Evolutionary conservation across 148 eudicot genomes (phyloP).

Genomic region (Dysphania ambrosioides): DNA sequence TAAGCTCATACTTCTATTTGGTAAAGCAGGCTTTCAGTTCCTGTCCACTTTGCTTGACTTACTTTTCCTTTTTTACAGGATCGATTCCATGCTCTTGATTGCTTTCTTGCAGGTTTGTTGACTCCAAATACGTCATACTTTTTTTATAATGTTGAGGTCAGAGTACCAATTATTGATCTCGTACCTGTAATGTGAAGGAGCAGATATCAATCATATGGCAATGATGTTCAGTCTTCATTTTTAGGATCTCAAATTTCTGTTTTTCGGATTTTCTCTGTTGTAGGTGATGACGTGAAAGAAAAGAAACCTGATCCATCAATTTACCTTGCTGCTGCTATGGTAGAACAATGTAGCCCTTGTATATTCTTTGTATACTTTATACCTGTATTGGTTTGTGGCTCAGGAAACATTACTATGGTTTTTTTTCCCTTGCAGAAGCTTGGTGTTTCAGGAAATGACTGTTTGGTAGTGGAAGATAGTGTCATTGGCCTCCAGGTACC

Average conservation of each 20-base stretch:
- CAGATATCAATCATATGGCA: not conserved
- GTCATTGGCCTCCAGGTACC: slow-evolving; percentile 96
- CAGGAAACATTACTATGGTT: not conserved
- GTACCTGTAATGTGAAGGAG: slow-evolving; percentile 4
- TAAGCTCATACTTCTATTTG: slow-evolving; percentile 30
- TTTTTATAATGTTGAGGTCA: not conserved
- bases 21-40: not conserved
- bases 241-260: slow-evolving; percentile 3
- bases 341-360: slow-evolving; percentile 17
- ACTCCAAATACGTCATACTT: not conserved
- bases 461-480: slow-evolving; percentile 93
- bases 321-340: slow-evolving; percentile 76
- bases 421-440: slow-evolving; percentile 52
- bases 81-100: slow-evolving; percentile 82
- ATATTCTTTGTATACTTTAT: not conserved
- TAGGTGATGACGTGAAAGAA: slow-evolving; percentile 97
- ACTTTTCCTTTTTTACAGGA: slow-evolving; percentile 45
- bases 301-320: slow-evolving; percentile 97
- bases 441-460: slow-evolving; percentile 61
- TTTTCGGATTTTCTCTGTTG: slow-evolving; percentile 15
- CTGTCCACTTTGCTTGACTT: not conserved
- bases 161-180: not conserved
- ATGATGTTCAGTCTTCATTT: not conserved
- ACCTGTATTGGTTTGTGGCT: not conserved
- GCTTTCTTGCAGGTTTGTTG: slow-evolving; percentile 92